phyloP scores from a whole-genome alignment of 179 eudicot genomes.

The Spinacia oleracea region DNA sequence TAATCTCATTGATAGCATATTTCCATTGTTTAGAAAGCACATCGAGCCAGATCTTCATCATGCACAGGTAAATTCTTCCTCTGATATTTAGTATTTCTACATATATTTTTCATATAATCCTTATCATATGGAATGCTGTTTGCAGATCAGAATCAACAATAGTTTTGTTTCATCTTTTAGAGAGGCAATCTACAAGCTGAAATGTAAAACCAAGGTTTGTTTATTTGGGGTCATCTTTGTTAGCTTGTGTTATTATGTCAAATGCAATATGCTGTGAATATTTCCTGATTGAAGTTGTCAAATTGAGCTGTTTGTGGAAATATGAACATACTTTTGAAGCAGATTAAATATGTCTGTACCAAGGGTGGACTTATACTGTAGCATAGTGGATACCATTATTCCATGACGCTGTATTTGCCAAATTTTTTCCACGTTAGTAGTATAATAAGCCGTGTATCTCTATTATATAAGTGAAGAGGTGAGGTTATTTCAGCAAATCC shows the following conservation, averaged over 20 bases:
- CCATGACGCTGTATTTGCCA: background rate
- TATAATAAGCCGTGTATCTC: too few relatives aligned
- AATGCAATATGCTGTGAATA: background rate
- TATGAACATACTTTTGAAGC: conserved; percentile 1
- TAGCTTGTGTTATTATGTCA: background rate
- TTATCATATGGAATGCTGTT: conserved; percentile 27
- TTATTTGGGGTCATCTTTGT: conserved; percentile 3
- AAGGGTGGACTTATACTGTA: background rate
- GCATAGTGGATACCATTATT: background rate
- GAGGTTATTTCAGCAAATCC: too few relatives aligned
- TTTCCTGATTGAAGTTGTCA: conserved; percentile 1
- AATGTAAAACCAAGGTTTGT: conserved; percentile 92
- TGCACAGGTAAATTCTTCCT: conserved; percentile 69
- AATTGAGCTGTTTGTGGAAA: conserved; percentile 6
- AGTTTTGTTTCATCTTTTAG: conserved; percentile 96
- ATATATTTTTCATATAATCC: conserved; percentile 6
- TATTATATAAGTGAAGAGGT: too few relatives aligned
- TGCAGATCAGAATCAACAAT: conserved; percentile 97
- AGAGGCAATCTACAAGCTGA: conserved; percentile 97
- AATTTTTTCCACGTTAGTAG: background rate
- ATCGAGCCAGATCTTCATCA: conserved; percentile 99
- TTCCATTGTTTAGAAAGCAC: conserved; percentile 93
- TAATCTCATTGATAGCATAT: conserved; percentile 92
- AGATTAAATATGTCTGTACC: background rate
- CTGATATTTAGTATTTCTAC: background rate